A percentile compares a stretch with the other conserved stretches of the same genome.
phyloP scores from a whole-genome alignment of 768 basidiomycete genomes.

The Gymnopilus dilepis region DNA sequence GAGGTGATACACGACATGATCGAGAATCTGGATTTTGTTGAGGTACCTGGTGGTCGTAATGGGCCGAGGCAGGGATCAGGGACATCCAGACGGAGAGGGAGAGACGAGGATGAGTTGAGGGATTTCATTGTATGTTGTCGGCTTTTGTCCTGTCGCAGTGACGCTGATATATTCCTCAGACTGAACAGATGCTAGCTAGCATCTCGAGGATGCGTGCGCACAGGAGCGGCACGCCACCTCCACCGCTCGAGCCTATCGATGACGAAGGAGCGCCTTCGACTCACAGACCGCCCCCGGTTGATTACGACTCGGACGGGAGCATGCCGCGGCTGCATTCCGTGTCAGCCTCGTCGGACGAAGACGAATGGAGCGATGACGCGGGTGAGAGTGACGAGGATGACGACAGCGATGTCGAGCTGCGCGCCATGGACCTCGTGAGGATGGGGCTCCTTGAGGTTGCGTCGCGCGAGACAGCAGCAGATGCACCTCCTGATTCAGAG shows the following conservation, averaged over 20 bases:
- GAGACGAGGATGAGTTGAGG: slow-evolving; percentile 32
- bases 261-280: too few species aligned
- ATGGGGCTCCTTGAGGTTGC: slow-evolving; percentile 18
- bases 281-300: too few species aligned
- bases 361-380: slow-evolving; percentile 22
- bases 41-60: too few species aligned
- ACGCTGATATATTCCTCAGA: slow-evolving; percentile 26
- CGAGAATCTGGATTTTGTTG: too few species aligned
- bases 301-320: slow-evolving; percentile 16
- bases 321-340: slow-evolving; percentile 45
- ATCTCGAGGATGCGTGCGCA: slow-evolving; percentile 17
- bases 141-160: neutral
- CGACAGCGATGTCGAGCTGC: neutral
- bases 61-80: too few species aligned
- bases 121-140: slow-evolving; percentile 34
- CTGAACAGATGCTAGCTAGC: slow-evolving; percentile 39
- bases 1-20: slow-evolving; percentile 23
- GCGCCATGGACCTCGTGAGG: neutral
- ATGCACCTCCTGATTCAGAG: too few species aligned
- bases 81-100: neutral
- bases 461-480: too few species aligned
- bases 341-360: slow-evolving; percentile 31
- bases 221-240: slow-evolving; percentile 21
- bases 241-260: slow-evolving; percentile 18
- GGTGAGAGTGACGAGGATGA: neutral